phyloP scores from a whole-genome alignment of 768 basidiomycete species.

The Boletus sensibilis region DNA sequence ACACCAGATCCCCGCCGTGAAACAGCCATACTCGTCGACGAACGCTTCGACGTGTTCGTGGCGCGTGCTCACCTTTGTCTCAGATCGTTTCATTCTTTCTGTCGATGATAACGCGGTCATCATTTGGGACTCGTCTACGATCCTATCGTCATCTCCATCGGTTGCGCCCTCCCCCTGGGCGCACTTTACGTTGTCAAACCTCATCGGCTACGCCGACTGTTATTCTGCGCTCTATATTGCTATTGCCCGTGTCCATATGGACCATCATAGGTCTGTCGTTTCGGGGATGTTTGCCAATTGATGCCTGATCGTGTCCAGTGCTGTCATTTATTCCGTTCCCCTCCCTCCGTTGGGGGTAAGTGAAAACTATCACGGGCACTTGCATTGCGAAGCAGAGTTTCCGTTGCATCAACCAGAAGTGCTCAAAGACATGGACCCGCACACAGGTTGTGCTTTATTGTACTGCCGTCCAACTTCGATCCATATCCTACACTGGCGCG shows the following conservation, averaged over 20 bases:
- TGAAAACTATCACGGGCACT: not conserved
- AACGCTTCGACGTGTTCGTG: not conserved
- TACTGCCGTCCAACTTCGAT: constrained; percentile 30
- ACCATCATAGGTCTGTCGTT: constrained; percentile 12
- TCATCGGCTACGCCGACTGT: constrained; percentile 2
- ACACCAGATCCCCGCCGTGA: not conserved
- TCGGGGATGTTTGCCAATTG: not conserved
- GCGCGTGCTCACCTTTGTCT: constrained; percentile 18
- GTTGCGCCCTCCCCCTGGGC: constrained; percentile 9
- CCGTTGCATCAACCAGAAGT: constrained; percentile 15
- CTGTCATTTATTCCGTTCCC: constrained; percentile 11
- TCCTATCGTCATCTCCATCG: not conserved
- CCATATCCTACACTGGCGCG: constrained; percentile 41
- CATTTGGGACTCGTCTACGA: constrained; percentile 17
- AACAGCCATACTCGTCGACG: not conserved
- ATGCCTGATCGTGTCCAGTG: constrained; percentile 4
- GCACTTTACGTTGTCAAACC: constrained; percentile 6
- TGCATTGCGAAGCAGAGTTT: constrained; percentile 15
- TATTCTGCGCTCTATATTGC: constrained; percentile 20
- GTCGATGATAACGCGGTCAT: constrained; percentile 6
- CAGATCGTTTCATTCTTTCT: constrained; percentile 22
- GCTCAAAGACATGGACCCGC: constrained; percentile 38
- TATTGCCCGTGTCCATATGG: not conserved
- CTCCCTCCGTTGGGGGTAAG: not conserved
- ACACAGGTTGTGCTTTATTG: constrained; percentile 32